A percentile compares a stretch with the other conserved stretches of the same genome.
These are phyloP conservation scores for Ogataea degrootiae DNA, from an alignment of 805 yeast species.

Conservation along the genomic window DNA sequence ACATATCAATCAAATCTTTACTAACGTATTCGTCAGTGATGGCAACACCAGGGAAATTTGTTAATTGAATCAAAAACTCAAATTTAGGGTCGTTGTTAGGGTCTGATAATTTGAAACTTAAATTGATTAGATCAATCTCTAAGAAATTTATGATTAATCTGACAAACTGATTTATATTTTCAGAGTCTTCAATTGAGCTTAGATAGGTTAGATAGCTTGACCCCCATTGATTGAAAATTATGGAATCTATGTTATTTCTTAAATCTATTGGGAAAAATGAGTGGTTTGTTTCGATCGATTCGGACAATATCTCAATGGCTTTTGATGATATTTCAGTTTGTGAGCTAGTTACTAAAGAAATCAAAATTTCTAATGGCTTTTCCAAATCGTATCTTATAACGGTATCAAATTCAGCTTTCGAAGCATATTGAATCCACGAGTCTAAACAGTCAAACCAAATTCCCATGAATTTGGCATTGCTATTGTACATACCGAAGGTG, in stretches of 20 bases:
- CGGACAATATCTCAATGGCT: slow-evolving; percentile 26
- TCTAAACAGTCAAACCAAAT: slow-evolving; percentile 29
- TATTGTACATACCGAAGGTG: neutral
- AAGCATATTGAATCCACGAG: slow-evolving; percentile 35
- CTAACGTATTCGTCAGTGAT: slow-evolving; percentile 56
- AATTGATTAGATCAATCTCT: slow-evolving; percentile 40
- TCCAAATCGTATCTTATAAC: slow-evolving; percentile 24
- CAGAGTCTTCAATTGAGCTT: slow-evolving; percentile 31
- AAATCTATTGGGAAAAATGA: slow-evolving; percentile 31
- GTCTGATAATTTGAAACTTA: slow-evolving; percentile 37
- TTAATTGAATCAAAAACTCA: slow-evolving; percentile 45
- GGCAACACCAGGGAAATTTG: slow-evolving; percentile 55
- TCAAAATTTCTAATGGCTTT: slow-evolving; percentile 12
- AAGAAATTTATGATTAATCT: slow-evolving; percentile 42
- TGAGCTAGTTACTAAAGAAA: slow-evolving; percentile 11
- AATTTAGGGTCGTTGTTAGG: slow-evolving; percentile 37
- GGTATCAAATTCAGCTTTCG: slow-evolving; percentile 33
- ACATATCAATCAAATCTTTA: slow-evolving; percentile 53
- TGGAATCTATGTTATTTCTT: slow-evolving; percentile 26
- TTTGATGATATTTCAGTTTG: slow-evolving; percentile 15
- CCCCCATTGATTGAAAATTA: slow-evolving; percentile 47
- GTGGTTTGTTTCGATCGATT: slow-evolving; percentile 36
- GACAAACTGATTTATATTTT: slow-evolving; percentile 38
- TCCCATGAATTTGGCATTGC: slow-evolving; percentile 1
- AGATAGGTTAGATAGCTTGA: slow-evolving; percentile 29